These are phyloP conservation scores for Exophiala xenobiotica DNA, from an alignment of 2,329 filamentous ascomycete species.

Conservation along the genomic window DNA sequence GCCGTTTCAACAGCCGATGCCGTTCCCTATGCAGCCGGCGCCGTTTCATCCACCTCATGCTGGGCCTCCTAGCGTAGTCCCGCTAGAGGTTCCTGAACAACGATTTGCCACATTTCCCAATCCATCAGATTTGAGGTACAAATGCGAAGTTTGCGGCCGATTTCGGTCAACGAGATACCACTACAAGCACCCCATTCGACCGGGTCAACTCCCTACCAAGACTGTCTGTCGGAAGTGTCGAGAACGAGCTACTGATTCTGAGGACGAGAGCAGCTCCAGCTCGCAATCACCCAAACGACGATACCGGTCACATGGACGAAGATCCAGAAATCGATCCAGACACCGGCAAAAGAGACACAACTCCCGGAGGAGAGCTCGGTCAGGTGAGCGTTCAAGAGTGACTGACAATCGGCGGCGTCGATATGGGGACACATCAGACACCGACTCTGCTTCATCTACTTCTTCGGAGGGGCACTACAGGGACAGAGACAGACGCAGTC, in stretches of 20 bases:
- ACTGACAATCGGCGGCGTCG: background rate
- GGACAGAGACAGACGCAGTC: slow-evolving; percentile 1
- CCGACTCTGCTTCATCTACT: slow-evolving; percentile 9
- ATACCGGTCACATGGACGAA: slow-evolving; percentile 8
- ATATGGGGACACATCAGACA: slow-evolving; percentile 1
- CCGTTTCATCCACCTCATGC: slow-evolving; percentile 7
- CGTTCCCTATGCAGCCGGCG: slow-evolving; percentile 2
- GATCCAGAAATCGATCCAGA: slow-evolving; percentile 1
- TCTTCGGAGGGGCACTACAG: background rate
- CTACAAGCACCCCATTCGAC: slow-evolving; percentile 26
- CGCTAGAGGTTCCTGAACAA: no score
- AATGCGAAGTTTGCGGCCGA: slow-evolving; percentile 30
- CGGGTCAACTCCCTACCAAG: slow-evolving; percentile 25
- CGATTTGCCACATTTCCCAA: no score
- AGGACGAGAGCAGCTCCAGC: slow-evolving; percentile 22
- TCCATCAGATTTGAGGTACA: slow-evolving; percentile 24
- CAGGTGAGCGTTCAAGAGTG: background rate
- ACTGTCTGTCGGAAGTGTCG: slow-evolving; percentile 29
- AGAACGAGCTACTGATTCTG: slow-evolving; percentile 26
- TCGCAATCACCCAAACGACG: slow-evolving; percentile 7
- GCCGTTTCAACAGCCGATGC: slow-evolving; percentile 2
- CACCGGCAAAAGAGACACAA: background rate
- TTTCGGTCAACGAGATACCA: slow-evolving; percentile 30
- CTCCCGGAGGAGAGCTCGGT: slow-evolving; percentile 9
- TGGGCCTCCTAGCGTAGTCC: slow-evolving; percentile 1